Conservation (phyloP, 352 stramenopile species). For the Hyaloperonospora brassicae region DNA sequence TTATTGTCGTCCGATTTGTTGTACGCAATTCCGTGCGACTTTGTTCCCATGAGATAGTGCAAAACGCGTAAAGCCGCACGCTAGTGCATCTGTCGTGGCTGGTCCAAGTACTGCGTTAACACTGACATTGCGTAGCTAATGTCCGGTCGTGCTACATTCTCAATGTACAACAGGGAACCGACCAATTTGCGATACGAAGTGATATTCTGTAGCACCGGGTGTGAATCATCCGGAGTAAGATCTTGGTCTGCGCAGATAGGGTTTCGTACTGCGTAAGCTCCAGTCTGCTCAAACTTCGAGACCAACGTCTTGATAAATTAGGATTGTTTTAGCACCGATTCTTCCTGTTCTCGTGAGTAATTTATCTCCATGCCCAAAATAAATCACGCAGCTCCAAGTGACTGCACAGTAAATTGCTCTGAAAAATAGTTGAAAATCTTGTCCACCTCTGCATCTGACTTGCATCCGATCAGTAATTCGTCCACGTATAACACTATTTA, state of each 20-base stretch:
- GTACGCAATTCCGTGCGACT: background rate
- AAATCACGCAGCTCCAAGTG: too few species aligned
- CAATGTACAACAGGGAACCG: slow-evolving; percentile 16
- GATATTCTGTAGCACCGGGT: background rate
- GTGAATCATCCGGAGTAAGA: too few species aligned
- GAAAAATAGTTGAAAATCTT: background rate
- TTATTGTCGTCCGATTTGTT: too few species aligned
- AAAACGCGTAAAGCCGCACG: slow-evolving; percentile 1
- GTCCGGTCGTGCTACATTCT: too few species aligned
- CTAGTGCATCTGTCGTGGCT: slow-evolving; percentile 15
- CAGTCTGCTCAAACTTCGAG: background rate
- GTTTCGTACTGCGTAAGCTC: slow-evolving; percentile 2
- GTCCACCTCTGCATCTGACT: background rate
- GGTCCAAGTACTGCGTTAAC: slow-evolving; percentile 12
- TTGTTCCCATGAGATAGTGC: slow-evolving; percentile 14
- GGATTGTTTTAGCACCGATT: too few species aligned
- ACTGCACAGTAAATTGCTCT: slow-evolving; percentile 12
- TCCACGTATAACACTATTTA: background rate
- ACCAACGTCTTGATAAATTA: slow-evolving; percentile 10
- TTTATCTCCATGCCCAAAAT: too few species aligned
- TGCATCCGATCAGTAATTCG: background rate
- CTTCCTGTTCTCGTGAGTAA: too few species aligned
- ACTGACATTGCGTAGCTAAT: slow-evolving; percentile 5
- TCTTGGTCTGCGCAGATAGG: slow-evolving; percentile 5
- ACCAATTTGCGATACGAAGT: slow-evolving; percentile 10